These are phyloP conservation scores for Pyrenula aspistea DNA, from an alignment of 495 filamentous ascomycete genomes.

Conservation along the genomic window DNA sequence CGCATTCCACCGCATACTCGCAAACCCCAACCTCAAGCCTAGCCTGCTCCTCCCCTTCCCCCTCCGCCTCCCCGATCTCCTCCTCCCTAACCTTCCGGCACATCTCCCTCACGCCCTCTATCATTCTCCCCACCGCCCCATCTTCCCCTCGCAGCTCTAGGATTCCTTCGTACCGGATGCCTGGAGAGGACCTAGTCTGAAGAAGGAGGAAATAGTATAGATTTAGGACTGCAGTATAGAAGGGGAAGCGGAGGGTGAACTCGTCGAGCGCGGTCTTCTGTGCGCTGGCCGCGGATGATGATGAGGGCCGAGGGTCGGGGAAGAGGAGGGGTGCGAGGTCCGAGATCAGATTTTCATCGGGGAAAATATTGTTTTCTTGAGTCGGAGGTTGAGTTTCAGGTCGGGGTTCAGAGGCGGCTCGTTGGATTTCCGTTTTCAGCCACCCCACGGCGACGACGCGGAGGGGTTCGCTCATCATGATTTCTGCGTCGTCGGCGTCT, in stretches of 20 bases:
- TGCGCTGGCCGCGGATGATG: background rate
- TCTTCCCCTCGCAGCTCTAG: conserved; percentile 26
- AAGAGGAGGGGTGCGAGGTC: conserved; percentile 37
- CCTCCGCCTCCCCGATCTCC: conserved; percentile 23
- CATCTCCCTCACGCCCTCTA: conserved; percentile 38
- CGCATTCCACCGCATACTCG: background rate
- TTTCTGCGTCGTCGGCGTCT: conserved; percentile 43
- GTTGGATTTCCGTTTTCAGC: conserved; percentile 74
- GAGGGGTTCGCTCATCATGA: conserved; percentile 54
- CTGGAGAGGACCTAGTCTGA: conserved; percentile 27
- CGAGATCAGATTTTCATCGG: conserved; percentile 37
- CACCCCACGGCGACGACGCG: conserved; percentile 76
- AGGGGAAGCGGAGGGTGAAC: background rate
- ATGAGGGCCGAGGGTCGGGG: conserved; percentile 19
- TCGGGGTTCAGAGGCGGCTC: conserved; percentile 15
- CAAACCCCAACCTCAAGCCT: background rate
- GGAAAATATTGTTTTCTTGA: conserved; percentile 14
- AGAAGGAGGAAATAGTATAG: conserved; percentile 12
- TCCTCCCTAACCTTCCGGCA: conserved; percentile 26
- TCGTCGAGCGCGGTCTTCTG: background rate
- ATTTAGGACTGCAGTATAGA: background rate
- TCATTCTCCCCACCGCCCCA: conserved; percentile 22
- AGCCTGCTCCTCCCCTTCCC: conserved; percentile 8
- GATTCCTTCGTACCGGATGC: conserved; percentile 22
- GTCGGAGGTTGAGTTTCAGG: background rate